Evolutionary conservation across 129 eudicot genomes (phyloP), one percentile per base, ranked within the genome.

Genomic region (Centella asiatica): DNA sequence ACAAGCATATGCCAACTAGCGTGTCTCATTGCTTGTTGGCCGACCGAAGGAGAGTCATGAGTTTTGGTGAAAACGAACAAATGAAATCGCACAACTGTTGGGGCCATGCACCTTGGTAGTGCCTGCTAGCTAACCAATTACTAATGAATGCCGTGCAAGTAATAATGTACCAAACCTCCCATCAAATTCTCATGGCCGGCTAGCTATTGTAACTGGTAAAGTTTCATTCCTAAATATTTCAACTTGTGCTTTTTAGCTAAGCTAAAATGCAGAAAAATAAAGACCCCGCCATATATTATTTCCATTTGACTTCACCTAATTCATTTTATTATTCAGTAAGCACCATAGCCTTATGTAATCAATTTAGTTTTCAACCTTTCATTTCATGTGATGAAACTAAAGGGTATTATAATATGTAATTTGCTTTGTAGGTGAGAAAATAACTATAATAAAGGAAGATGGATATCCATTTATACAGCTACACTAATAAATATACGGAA

Each of bases 11-110:
- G 71, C 71, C 71, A 66, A 45, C 52, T 40, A 52, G 19, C 23
- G 24, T 66, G 71, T 66, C 71, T 66, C 71, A 66, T 66, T 66
- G 62, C 62, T 66, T 52, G 71, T 66, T 66, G 71, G 71, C 71
- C 71, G 71, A 66, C 62, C 62, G 44, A 66, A 12, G 60, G 28
- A 37, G 33, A 37, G 61, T 27, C 62, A 13, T 34, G 24, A 12
- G 24, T 58, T 58, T 60, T 37, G 66, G 50, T 60, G 68, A 28
- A 26, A 44, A 61, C 68, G 47, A 64, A 64, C 68, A 64, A 48
- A 44, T 64, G 56, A 64, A 15, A 45, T 45, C 57, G 47, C 19
- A 25, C 44, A 44, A 34, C 20, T 58, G 45, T 58, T 58, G 63
- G 63, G 22, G 23, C 5, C 51, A 18, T 46, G 10, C 12, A 18